phyloP scores from a whole-genome alignment of 495 filamentous ascomycete species.

The Penicillium odoratum region DNA sequence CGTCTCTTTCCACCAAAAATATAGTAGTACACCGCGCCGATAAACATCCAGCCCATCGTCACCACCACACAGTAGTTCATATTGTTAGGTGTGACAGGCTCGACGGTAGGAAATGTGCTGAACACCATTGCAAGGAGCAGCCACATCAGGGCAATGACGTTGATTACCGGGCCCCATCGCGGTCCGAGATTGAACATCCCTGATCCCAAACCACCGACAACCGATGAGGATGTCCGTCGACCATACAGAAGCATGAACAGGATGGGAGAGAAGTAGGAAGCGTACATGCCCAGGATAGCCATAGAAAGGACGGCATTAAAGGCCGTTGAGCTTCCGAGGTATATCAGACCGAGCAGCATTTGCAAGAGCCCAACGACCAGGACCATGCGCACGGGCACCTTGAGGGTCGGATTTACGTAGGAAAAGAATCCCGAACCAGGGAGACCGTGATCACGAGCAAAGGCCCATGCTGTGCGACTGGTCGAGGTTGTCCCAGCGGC shows the following conservation, averaged over 20 bases:
- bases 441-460: conserved; percentile 22
- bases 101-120: conserved; percentile 25
- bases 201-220: conserved; percentile 12
- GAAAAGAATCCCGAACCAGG: conserved; percentile 20
- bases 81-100: conserved; percentile 24
- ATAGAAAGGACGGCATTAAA: conserved; percentile 46
- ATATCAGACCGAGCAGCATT: conserved; percentile 40
- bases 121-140: conserved; percentile 25
- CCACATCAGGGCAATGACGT: conserved; percentile 21
- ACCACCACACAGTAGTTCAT: conserved; percentile 29
- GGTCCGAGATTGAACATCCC: conserved; percentile 19
- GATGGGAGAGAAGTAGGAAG: conserved; percentile 36
- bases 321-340: conserved; percentile 42
- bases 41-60: conserved; percentile 24
- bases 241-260: conserved; percentile 26
- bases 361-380: conserved; percentile 22
- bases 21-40: conserved; percentile 26
- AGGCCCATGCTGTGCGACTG: conserved; percentile 28
- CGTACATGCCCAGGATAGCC: conserved; percentile 38
- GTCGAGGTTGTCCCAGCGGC: conserved; percentile 24
- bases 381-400: conserved; percentile 26
- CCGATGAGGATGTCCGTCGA: conserved; percentile 4
- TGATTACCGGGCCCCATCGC: conserved; percentile 19
- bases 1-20: conserved; percentile 16
- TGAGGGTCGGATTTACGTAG: conserved; percentile 14